These are phyloP conservation scores for Penicillium crystallinum DNA, from an alignment of 495 filamentous ascomycete genomes.

Conservation along the genomic window DNA sequence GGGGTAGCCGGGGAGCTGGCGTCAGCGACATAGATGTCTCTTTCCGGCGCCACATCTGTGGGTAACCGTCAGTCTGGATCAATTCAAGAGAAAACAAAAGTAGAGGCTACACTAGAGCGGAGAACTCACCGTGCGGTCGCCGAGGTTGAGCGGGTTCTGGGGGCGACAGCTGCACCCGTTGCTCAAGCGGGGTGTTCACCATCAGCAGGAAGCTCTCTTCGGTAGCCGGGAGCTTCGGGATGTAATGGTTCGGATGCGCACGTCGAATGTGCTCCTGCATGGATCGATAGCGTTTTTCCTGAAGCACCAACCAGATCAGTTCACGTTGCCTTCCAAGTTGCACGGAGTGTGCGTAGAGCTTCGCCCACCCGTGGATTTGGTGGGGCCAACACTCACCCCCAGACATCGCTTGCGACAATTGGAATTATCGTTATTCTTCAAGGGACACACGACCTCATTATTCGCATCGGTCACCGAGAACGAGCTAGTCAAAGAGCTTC, in stretches of 20 bases:
- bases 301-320: conserved; percentile 26
- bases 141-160: conserved; percentile 42
- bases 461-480: conserved; percentile 89
- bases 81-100: neutral
- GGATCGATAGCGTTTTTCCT: conserved; percentile 97
- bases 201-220: conserved; percentile 97
- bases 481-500: conserved; percentile 79
- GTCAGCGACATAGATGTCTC: conserved; percentile 56
- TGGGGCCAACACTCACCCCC: conserved; percentile 66
- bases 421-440: conserved; percentile 94
- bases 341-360: conserved; percentile 1
- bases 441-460: conserved; percentile 94
- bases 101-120: neutral
- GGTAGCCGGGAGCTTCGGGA: conserved; percentile 96
- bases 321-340: conserved; percentile 3
- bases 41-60: conserved; percentile 38
- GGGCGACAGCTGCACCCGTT: conserved; percentile 57
- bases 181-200: conserved; percentile 83
- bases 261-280: conserved; percentile 99
- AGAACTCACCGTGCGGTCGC: conserved; percentile 33
- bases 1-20: conserved; percentile 68
- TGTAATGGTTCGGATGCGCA: conserved; percentile 96
- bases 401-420: conserved; percentile 96
- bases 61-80: conserved; percentile 24
- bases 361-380: conserved; percentile 4